Conservation (phyloP, 129 eudicot species). For the Flaveria robusta region DNA sequence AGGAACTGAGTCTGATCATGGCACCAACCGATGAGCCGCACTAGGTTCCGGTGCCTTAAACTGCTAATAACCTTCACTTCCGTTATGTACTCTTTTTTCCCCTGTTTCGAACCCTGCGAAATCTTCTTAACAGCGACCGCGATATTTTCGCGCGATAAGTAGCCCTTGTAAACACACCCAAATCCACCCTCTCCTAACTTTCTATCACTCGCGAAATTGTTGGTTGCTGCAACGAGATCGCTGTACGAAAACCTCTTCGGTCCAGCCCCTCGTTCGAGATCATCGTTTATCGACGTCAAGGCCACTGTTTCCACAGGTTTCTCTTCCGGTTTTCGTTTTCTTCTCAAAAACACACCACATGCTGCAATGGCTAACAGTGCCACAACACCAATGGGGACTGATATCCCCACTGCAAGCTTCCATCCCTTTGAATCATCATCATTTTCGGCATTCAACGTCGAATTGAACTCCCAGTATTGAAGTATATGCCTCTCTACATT, state of each 20-base stretch:
- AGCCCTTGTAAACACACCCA: constrained; percentile 60
- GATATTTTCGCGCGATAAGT: constrained; percentile 31
- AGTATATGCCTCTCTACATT: constrained; percentile 35
- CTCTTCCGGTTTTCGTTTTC: neutral
- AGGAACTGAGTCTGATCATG: constrained; percentile 57
- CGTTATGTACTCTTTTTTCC: constrained; percentile 54
- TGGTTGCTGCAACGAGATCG: constrained; percentile 49
- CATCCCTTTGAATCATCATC: constrained; percentile 24
- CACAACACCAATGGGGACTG: constrained; percentile 25
- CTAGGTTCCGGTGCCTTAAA: constrained; percentile 61
- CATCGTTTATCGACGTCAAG: constrained; percentile 43
- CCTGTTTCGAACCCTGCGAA: constrained; percentile 61
- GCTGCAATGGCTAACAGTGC: constrained; percentile 7
- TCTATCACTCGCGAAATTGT: constrained; percentile 43
- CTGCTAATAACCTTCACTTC: constrained; percentile 63
- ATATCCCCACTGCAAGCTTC: constrained; percentile 31
- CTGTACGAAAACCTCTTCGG: constrained; percentile 50
- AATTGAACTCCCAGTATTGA: constrained; percentile 46
- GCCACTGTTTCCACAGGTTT: constrained; percentile 19
- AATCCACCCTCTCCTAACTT: constrained; percentile 68
- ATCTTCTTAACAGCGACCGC: constrained; percentile 61
- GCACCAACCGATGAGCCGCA: constrained; percentile 70
- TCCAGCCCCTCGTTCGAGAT: constrained; percentile 55
- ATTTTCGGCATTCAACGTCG: constrained; percentile 19
- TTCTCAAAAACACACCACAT: constrained; percentile 21